Percentiles rank a stretch among this genome's conserved stretches.
phyloP scores from a whole-genome alignment of 2,329 filamentous ascomycete species.

The Aureobasidium sp. region DNA sequence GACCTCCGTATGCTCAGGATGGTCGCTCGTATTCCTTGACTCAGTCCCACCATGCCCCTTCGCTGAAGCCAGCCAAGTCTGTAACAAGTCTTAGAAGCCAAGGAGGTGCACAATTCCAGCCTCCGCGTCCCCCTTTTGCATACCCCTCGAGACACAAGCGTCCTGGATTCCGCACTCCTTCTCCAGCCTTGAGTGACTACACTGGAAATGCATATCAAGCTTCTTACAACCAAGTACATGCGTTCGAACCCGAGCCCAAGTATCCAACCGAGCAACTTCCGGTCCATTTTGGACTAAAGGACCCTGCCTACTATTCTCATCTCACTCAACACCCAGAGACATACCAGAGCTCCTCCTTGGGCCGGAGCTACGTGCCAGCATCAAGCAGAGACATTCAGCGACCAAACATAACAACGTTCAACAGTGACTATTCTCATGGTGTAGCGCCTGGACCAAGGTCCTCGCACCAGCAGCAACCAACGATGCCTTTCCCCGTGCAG shows the following conservation, averaged over 20 bases:
- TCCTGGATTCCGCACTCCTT: constrained; percentile 36
- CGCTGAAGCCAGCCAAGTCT: constrained; percentile 25
- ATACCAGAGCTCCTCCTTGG: not conserved
- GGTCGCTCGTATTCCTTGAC: constrained; percentile 40
- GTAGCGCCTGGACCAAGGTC: constrained; percentile 1
- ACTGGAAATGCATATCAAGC: not conserved
- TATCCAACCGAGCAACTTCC: not conserved
- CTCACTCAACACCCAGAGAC: not conserved
- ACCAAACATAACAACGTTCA: constrained; percentile 25
- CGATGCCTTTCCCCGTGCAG: not conserved
- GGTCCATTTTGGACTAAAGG: not conserved
- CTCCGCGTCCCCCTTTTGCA: constrained; percentile 33
- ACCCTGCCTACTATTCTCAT: not conserved
- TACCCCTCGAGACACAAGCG: constrained; percentile 38
- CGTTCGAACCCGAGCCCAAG: not conserved
- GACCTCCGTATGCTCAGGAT: constrained; percentile 25
- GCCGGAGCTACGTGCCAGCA: not conserved
- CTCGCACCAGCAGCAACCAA: not conserved
- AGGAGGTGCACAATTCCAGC: constrained; percentile 29
- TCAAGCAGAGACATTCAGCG: constrained; percentile 18
- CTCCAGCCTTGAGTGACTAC: constrained; percentile 39
- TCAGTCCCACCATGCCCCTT: constrained; percentile 22
- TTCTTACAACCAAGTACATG: not conserved
- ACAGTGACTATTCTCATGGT: constrained; percentile 23
- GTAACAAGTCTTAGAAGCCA: constrained; percentile 39